Evolutionary conservation across 1,284 basidiomycete genomes (phyloP).

Genomic region (Mycosarcoma maydis): DNA sequence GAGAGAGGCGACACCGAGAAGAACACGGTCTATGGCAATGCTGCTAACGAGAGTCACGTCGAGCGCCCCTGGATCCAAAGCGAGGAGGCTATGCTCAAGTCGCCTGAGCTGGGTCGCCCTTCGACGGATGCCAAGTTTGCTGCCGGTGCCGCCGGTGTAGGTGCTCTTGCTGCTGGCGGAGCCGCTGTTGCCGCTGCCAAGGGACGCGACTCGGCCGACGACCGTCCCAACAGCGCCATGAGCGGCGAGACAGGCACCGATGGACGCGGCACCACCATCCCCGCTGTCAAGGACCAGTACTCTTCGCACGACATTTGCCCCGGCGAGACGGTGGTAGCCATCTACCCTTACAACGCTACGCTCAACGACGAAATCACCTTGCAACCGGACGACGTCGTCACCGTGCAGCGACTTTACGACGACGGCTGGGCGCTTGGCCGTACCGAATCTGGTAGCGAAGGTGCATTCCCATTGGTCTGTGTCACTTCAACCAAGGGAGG

Average conservation of each 20-base stretch:
- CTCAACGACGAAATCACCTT: slow-evolving; percentile 61
- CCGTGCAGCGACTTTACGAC: slow-evolving; percentile 58
- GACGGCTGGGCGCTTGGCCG: slow-evolving; percentile 61
- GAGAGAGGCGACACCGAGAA: slow-evolving; percentile 34
- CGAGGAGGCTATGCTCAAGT: slow-evolving; percentile 48
- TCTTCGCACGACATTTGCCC: slow-evolving; percentile 60
- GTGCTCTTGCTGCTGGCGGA: slow-evolving; percentile 36
- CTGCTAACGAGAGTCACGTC: slow-evolving; percentile 40
- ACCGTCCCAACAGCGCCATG: slow-evolving; percentile 50
- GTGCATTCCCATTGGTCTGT: slow-evolving; percentile 60
- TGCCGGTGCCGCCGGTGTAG: slow-evolving; percentile 34
- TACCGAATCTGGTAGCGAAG: slow-evolving; percentile 46
- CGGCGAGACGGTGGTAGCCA: slow-evolving; percentile 59
- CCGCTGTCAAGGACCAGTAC: slow-evolving; percentile 60
- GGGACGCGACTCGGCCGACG: slow-evolving; percentile 36
- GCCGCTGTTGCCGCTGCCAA: slow-evolving; percentile 24
- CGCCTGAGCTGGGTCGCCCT: slow-evolving; percentile 34
- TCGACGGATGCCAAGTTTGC: slow-evolving; percentile 36
- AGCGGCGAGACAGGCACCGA: slow-evolving; percentile 52
- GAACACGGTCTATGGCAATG: slow-evolving; percentile 34
- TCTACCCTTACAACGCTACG: slow-evolving; percentile 63
- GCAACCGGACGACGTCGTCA: slow-evolving; percentile 56
- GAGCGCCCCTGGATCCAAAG: slow-evolving; percentile 54
- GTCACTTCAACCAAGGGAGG: slow-evolving; percentile 57
- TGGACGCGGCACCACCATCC: slow-evolving; percentile 57